phyloP scores from a whole-genome alignment of 2,329 filamentous ascomycete genomes.

The Daldinia eschscholtzii region DNA sequence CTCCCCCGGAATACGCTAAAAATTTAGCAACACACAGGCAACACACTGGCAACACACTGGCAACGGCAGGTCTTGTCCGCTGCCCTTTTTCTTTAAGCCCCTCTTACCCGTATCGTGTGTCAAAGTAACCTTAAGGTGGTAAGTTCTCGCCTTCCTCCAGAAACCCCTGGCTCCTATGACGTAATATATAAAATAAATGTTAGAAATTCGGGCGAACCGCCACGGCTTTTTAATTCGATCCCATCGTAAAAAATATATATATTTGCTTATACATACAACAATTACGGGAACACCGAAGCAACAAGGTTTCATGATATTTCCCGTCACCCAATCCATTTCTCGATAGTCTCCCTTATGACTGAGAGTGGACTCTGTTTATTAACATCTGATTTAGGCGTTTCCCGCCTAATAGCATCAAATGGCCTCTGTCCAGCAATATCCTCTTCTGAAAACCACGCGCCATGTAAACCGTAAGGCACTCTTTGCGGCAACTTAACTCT shows the following conservation, averaged over 20 bases:
- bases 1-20: constrained; percentile 35
- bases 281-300: neutral
- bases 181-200: neutral
- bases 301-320: constrained; percentile 10
- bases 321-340: constrained; percentile 46
- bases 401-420: constrained; percentile 42
- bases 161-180: neutral
- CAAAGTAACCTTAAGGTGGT: neutral
- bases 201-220: neutral
- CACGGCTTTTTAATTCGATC: neutral
- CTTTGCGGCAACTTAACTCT: constrained; percentile 72
- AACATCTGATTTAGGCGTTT: constrained; percentile 39
- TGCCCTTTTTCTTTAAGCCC: neutral
- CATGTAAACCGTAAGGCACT: constrained; percentile 78
- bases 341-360: constrained; percentile 44
- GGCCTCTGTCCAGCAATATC: constrained; percentile 64
- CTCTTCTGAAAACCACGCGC: constrained; percentile 69
- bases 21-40: neutral
- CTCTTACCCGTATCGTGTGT: neutral
- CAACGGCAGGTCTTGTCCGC: neutral
- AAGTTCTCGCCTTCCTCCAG: neutral
- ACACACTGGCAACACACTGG: too few species aligned
- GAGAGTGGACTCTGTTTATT: constrained; percentile 46
- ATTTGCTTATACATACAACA: neutral
- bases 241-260: too few species aligned